These are phyloP conservation scores for Solanum hybrid DNA, from an alignment of 305 asterid species.

Conservation along the genomic window DNA sequence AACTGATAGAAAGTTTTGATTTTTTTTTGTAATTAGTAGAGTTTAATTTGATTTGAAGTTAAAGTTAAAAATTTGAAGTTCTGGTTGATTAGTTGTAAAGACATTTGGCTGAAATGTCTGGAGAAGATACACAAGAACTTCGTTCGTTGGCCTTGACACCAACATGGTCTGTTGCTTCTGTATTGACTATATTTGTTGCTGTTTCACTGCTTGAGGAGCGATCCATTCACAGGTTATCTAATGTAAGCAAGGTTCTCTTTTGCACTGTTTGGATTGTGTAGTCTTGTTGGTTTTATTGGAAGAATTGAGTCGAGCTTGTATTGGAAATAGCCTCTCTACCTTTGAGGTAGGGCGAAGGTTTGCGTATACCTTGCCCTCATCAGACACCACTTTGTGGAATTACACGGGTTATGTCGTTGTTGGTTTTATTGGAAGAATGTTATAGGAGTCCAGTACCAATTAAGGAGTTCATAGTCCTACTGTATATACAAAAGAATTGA, in stretches of 20 bases:
- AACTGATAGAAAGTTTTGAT: background rate
- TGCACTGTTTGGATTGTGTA: background rate
- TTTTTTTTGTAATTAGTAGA: background rate
- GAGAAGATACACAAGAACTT: slow-evolving; percentile 40
- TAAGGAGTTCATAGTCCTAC: background rate
- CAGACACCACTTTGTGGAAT: background rate
- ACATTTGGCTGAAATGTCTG: slow-evolving; percentile 26
- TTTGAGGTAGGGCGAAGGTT: background rate
- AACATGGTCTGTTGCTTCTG: slow-evolving; percentile 97
- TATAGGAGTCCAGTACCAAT: background rate
- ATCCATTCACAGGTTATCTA: slow-evolving; percentile 72
- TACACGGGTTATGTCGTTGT: background rate
- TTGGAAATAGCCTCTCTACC: background rate
- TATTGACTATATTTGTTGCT: slow-evolving; percentile 71
- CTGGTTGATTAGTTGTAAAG: slow-evolving; percentile 5
- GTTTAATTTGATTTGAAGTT: background rate
- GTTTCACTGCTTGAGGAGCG: slow-evolving; percentile 95
- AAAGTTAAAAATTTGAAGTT: slow-evolving; percentile 11
- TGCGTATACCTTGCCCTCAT: too few relatives aligned
- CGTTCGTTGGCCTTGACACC: slow-evolving; percentile 91
- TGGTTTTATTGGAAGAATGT: background rate
- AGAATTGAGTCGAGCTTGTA: background rate
- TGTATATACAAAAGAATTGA: background rate
- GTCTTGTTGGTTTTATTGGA: background rate
- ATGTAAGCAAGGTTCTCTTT: slow-evolving; percentile 39